A percentile compares a stretch with the other conserved stretches of the same genome.
Evolutionary conservation across 257 asterid species (phyloP).

Genomic region (Salvia hispanica): DNA sequence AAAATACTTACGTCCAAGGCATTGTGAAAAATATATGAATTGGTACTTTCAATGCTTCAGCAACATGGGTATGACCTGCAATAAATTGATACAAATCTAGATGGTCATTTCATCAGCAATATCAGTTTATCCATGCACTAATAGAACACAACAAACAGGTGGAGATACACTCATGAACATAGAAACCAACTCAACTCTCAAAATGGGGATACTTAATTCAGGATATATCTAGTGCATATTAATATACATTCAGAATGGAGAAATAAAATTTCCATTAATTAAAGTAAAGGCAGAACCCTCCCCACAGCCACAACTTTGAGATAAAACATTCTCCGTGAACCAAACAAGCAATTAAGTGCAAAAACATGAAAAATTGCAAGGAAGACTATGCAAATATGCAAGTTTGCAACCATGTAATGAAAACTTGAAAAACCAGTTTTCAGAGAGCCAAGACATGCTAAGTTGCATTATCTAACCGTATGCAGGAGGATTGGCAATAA

Average conservation of each 20-base stretch:
- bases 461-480: constrained; percentile 59
- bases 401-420: constrained; percentile 14
- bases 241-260: no score
- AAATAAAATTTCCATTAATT: no score
- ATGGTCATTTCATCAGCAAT: constrained; percentile 1
- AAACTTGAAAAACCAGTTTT: not conserved
- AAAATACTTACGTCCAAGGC: constrained; percentile 98
- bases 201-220: constrained; percentile 3
- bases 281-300: no score
- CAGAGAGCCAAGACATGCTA: not conserved
- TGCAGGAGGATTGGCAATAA: constrained; percentile 91
- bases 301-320: no score
- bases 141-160: not conserved
- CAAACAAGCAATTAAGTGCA: no score
- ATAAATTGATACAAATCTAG: constrained; percentile 12
- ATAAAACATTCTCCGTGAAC: no score
- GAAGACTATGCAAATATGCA: constrained; percentile 7
- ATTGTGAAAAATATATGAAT: constrained; percentile 93
- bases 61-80: constrained; percentile 95
- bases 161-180: not conserved
- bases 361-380: constrained; percentile 3
- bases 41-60: constrained; percentile 84
- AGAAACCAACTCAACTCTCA: not conserved
- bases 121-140: not conserved
- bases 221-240: no score